phyloP scores from a whole-genome alignment of 1,284 basidiomycete genomes.

The Stygiomarasmius scandens region DNA sequence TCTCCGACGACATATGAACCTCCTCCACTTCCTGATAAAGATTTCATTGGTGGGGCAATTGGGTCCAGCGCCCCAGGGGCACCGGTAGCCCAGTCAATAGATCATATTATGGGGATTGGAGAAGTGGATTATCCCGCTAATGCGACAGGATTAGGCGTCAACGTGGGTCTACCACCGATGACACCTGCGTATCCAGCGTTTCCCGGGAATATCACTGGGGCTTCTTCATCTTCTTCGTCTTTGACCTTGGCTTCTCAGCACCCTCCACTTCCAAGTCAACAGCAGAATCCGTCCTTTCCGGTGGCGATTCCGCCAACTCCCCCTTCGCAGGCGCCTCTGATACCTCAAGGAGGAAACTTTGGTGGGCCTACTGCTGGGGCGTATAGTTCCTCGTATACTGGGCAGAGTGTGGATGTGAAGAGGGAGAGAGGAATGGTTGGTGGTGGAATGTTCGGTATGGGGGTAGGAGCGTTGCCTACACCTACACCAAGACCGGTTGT shows the following conservation, averaged over 20 bases:
- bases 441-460: constrained; percentile 3
- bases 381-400: constrained; percentile 33
- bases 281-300: constrained; percentile 29
- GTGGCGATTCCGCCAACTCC: constrained; percentile 46
- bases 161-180: constrained; percentile 37
- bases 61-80: too few species aligned
- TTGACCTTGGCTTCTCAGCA: too few species aligned
- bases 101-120: constrained; percentile 9
- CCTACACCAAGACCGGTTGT: constrained; percentile 57
- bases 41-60: constrained; percentile 4
- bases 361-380: constrained; percentile 52
- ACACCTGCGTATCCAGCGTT: constrained; percentile 77
- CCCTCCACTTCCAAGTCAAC: too few species aligned
- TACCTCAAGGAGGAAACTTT: constrained; percentile 43
- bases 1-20: constrained; percentile 55
- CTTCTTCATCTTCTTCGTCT: neutral
- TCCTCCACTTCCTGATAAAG: constrained; percentile 31
- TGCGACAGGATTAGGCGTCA: neutral
- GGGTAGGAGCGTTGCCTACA: constrained; percentile 29
- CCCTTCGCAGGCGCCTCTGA: constrained; percentile 56
- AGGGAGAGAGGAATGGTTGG: constrained; percentile 48
- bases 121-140: neutral
- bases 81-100: constrained; percentile 7
- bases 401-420: constrained; percentile 65
- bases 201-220: constrained; percentile 33